Conservation (phyloP, 1,284 basidiomycete genomes). For the Ceratobasidium sp. region DNA sequence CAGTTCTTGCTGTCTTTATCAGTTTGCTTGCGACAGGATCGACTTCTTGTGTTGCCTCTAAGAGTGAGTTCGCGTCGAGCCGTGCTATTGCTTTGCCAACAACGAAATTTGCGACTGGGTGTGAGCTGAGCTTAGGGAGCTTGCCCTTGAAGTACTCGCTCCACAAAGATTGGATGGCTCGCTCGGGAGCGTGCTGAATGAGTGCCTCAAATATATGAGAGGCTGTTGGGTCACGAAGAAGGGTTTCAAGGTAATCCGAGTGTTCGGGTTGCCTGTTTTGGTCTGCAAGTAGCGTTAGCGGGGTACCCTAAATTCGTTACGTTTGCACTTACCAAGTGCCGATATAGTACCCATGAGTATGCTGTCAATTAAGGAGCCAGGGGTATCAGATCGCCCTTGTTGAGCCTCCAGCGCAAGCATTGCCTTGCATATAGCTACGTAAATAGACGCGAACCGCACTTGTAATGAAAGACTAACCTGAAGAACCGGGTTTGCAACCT, state of each 20-base stretch:
- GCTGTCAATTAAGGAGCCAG: constrained; percentile 82
- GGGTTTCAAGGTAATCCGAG: constrained; percentile 80
- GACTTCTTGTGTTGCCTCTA: constrained; percentile 68
- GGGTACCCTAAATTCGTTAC: neutral
- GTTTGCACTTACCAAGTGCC: constrained; percentile 64
- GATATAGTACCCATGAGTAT: constrained; percentile 83
- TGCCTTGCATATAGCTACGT: constrained; percentile 61
- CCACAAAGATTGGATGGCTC: constrained; percentile 79
- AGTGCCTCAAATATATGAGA: constrained; percentile 88
- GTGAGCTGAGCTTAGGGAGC: constrained; percentile 74
- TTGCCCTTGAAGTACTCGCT: constrained; percentile 76
- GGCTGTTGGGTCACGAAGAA: constrained; percentile 84
- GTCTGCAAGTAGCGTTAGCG: constrained; percentile 50
- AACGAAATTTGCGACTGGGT: constrained; percentile 93
- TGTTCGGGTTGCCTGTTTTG: constrained; percentile 52
- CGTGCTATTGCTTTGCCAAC: constrained; percentile 79
- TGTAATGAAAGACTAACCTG: constrained; percentile 63
- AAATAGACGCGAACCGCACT: neutral
- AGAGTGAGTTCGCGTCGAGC: constrained; percentile 65
- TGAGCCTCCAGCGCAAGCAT: constrained; percentile 81
- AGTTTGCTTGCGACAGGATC: constrained; percentile 12
- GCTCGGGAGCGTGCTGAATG: constrained; percentile 67
- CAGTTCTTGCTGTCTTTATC: constrained; percentile 67
- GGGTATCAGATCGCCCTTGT: constrained; percentile 64
- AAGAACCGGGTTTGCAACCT: constrained; percentile 82